A percentile compares a stretch with the other conserved stretches of the same genome.
Conservation (phyloP, 768 basidiomycete genomes). For the Coprinellus micaceus region DNA sequence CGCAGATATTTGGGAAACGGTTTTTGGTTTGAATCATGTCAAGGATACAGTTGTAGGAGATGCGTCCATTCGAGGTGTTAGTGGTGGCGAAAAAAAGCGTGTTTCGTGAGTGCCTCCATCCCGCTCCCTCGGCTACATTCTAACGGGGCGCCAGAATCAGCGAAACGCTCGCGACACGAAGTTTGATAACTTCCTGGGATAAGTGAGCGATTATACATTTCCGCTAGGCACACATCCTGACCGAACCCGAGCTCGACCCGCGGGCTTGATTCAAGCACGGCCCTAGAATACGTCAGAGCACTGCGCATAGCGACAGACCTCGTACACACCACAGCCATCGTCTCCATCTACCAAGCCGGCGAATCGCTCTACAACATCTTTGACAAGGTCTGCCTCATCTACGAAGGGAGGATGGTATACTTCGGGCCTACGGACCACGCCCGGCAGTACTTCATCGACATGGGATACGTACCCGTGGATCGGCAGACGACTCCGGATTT, state of each 20-base stretch:
- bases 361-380: slow-evolving; percentile 61
- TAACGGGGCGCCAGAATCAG: slow-evolving; percentile 20
- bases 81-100: slow-evolving; percentile 77
- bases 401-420: slow-evolving; percentile 74
- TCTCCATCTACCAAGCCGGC: slow-evolving; percentile 82
- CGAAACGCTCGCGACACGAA: slow-evolving; percentile 63
- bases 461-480: slow-evolving; percentile 57
- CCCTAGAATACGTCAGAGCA: slow-evolving; percentile 67
- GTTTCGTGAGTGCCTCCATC: slow-evolving; percentile 45
- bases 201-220: slow-evolving; percentile 43
- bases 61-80: slow-evolving; percentile 69
- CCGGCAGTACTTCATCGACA: slow-evolving; percentile 68
- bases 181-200: slow-evolving; percentile 70
- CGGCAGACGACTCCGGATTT: slow-evolving; percentile 67
- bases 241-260: slow-evolving; percentile 51
- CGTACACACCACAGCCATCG: slow-evolving; percentile 53
- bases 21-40: slow-evolving; percentile 75
- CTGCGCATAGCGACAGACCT: slow-evolving; percentile 65
- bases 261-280: slow-evolving; percentile 67
- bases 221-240: not conserved
- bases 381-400: slow-evolving; percentile 74
- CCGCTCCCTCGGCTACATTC: not conserved
- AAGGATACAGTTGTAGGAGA: slow-evolving; percentile 75
- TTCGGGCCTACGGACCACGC: slow-evolving; percentile 67
- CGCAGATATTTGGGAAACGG: slow-evolving; percentile 55